Percentiles rank a stretch among this genome's conserved stretches.
Evolutionary conservation across 2,329 filamentous ascomycete species (phyloP).

Genomic region (Pseudogymnoascus sp.): DNA sequence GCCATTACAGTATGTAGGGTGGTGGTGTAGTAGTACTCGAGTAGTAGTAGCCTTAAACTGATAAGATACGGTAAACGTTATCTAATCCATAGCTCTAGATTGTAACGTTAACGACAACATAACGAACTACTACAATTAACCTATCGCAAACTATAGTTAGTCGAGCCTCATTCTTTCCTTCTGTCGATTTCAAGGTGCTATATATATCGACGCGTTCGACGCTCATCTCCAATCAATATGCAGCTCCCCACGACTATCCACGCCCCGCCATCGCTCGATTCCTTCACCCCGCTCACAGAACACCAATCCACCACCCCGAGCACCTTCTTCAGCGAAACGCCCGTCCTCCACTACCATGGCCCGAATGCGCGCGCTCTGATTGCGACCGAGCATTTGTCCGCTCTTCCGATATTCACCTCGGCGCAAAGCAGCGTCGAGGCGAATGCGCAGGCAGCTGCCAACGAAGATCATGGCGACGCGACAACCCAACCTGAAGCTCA

Average conservation of each 20-base stretch:
- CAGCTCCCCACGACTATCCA: slow-evolving; percentile 44
- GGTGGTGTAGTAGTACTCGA: too few species aligned
- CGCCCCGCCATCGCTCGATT: slow-evolving; percentile 45
- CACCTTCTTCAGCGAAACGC: slow-evolving; percentile 63
- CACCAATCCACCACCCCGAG: slow-evolving; percentile 66
- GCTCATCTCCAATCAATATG: neutral
- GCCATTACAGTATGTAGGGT: too few species aligned
- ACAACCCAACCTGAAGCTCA: slow-evolving; percentile 25
- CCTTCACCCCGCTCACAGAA: slow-evolving; percentile 58
- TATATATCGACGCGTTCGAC: neutral
- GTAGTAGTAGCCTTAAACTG: too few species aligned
- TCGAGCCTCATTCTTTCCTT: neutral
- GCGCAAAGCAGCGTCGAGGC: slow-evolving; percentile 43
- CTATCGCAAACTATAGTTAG: neutral
- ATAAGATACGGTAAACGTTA: too few species aligned
- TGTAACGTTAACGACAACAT: neutral
- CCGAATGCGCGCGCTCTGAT: slow-evolving; percentile 50
- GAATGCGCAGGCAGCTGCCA: slow-evolving; percentile 28
- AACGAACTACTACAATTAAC: neutral
- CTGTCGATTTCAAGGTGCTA: neutral
- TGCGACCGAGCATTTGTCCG: slow-evolving; percentile 44
- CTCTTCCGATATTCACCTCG: slow-evolving; percentile 41
- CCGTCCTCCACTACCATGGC: slow-evolving; percentile 60
- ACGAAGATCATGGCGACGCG: slow-evolving; percentile 21
- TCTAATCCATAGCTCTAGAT: too few species aligned